A percentile compares a stretch with the other conserved stretches of the same genome.
These are phyloP conservation scores for Aurinia saxatilis DNA, from an alignment of 345 rosid genomes.

Conservation along the genomic window DNA sequence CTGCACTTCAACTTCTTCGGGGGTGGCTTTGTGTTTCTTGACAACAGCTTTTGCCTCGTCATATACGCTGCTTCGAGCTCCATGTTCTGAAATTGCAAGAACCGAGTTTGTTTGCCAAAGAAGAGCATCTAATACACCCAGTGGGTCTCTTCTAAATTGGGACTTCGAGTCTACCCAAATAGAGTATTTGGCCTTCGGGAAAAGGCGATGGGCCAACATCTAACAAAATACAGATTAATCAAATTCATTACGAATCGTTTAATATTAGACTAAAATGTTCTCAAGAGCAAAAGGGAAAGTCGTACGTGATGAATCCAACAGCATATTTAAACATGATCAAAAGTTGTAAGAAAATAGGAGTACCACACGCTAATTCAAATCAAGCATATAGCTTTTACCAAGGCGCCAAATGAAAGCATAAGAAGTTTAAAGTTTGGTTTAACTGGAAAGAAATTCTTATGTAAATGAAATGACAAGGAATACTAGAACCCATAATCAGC, in stretches of 20 bases:
- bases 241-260: neutral
- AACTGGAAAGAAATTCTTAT: neutral
- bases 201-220: conserved; percentile 95
- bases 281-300: neutral
- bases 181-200: conserved; percentile 70
- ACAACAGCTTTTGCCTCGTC: conserved; percentile 93
- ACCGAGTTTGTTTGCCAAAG: conserved; percentile 86
- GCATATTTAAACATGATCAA: neutral
- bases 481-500: neutral
- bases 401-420: neutral
- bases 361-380: neutral
- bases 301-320: neutral
- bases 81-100: conserved; percentile 90
- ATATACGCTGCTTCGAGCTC: conserved; percentile 92
- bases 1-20: conserved; percentile 85
- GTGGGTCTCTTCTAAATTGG: conserved; percentile 92
- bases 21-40: conserved; percentile 80
- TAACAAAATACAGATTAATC: conserved; percentile 24
- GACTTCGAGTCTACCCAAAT: conserved; percentile 98
- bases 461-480: neutral
- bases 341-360: neutral
- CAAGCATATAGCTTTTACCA: neutral
- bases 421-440: neutral
- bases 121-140: conserved; percentile 84
- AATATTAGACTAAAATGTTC: neutral